Base-by-base conservation (phyloP, 225 moss, liverwort and hornwort genomes). In the Neckera pumila region DNA sequence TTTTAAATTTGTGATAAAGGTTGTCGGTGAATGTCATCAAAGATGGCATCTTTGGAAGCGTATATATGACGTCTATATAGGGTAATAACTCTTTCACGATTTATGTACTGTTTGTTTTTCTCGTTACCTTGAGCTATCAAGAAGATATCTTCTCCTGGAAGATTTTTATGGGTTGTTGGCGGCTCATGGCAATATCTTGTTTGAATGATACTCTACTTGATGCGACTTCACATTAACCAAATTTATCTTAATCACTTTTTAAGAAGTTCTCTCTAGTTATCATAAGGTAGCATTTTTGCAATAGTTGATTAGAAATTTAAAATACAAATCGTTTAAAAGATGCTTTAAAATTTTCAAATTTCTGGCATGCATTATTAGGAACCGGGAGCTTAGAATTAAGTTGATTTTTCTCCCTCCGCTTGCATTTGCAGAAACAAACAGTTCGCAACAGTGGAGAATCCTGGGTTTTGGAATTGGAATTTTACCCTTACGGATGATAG, bases 21-120 rank as follows among this genome's bases (percentile, higher is more conserved):
- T 98, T 88, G 72, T 98, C 17, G 98, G 98, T 80, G 95, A 96
- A 89, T 97, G 95, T 56, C 97, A 97, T 88, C 89, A 95, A 73
- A 95, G 98, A 90, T 98, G 97, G 98, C 98, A 98, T 92, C 95
- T 95, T 73, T 98, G 97, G 98, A 97, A 91, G 90, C 97, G 98
- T 82, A 86, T 96, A 28, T 98, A 98, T 85, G 98, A 98, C 88
- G 91, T 97, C n/a, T 98, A 98, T 88, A 80, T 97, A 77, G 98
- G 98, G 96, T 96, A 95, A 77, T 57, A 21, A 49, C 77, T 51
- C 47, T 86, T 66, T 86, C 45, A 76, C 54, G 47, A 49, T 88
- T 84, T 69, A 56, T 86, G 34, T 70, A 26, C n/a, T 66, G 51
- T 72, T 83, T 43, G 40, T 36, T 42, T 82, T 82, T 30, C 73